A percentile compares a stretch with the other conserved stretches of the same genome.
phyloP scores from a whole-genome alignment of 257 asterid species.

The Nicotiana tabacum region DNA sequence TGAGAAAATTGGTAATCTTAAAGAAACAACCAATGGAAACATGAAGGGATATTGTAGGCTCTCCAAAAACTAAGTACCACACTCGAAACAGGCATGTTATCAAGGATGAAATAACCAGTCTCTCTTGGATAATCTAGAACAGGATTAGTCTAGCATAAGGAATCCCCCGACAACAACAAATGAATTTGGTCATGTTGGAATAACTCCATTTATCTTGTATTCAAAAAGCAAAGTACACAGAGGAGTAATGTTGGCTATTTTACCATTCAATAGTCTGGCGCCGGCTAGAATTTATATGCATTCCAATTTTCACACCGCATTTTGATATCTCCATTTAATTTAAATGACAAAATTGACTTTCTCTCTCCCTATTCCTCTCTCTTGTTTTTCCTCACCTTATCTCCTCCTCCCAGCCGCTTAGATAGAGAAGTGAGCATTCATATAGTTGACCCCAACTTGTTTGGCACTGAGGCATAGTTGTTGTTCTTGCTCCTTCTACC shows the following conservation, averaged over 20 bases:
- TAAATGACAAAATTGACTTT: no score
- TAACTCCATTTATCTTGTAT: background rate
- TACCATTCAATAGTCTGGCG: background rate
- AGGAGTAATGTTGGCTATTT: background rate
- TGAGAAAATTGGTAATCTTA: background rate
- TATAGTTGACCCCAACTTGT: no score
- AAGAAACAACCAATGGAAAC: background rate
- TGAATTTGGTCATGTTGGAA: background rate
- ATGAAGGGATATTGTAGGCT: background rate
- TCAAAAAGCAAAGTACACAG: background rate
- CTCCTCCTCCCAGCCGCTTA: background rate
- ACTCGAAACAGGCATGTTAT: background rate
- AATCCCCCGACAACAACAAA: background rate
- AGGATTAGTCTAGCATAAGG: background rate
- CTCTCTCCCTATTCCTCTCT: background rate
- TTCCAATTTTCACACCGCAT: background rate
- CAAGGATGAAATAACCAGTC: background rate
- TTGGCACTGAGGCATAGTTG: no score
- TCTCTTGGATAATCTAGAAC: background rate
- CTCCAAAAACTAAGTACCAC: background rate
- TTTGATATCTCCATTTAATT: background rate
- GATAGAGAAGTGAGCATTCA: no score
- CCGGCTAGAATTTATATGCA: background rate
- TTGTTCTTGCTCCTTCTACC: background rate
- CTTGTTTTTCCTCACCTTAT: background rate